Conservation (phyloP, 148 eudicot genomes). For the Limonium bicolor region DNA sequence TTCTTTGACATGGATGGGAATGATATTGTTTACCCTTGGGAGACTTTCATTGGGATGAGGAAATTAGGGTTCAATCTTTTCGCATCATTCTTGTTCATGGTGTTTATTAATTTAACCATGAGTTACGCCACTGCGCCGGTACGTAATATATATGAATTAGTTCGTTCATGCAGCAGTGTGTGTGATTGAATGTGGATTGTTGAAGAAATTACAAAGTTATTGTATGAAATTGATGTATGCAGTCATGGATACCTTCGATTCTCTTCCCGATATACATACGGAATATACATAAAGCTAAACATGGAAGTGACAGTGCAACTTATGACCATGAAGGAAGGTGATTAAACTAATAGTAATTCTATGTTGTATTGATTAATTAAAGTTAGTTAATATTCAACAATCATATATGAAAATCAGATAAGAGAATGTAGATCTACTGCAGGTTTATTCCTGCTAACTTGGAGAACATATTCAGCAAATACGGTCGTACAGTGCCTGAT, state of each 20-base stretch:
- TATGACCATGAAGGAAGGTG: conserved; percentile 78
- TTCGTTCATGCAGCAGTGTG: background rate
- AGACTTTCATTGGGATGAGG: conserved; percentile 28
- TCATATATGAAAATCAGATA: background rate
- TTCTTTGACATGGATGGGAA: conserved; percentile 44
- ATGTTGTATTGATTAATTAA: background rate
- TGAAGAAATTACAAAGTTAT: background rate
- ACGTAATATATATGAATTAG: conserved; percentile 1
- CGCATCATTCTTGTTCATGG: conserved; percentile 17
- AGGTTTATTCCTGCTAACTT: conserved; percentile 55
- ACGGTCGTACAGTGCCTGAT: conserved; percentile 33
- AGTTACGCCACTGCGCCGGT: conserved; percentile 44
- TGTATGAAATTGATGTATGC: conserved; percentile 1
- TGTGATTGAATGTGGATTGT: background rate
- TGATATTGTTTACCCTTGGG: conserved; percentile 40
- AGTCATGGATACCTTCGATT: conserved; percentile 62
- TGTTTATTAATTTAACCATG: conserved; percentile 26
- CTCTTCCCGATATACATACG: conserved; percentile 45
- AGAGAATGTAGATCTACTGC: background rate
- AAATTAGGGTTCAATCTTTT: conserved; percentile 30
- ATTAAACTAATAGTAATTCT: background rate
- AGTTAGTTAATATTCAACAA: background rate
- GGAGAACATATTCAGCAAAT: conserved; percentile 75
- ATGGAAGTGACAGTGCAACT: conserved; percentile 56
- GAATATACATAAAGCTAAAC: conserved; percentile 60